These are phyloP conservation scores for Vigna unguiculata DNA, from an alignment of 306 rosid genomes.

Conservation along the genomic window DNA sequence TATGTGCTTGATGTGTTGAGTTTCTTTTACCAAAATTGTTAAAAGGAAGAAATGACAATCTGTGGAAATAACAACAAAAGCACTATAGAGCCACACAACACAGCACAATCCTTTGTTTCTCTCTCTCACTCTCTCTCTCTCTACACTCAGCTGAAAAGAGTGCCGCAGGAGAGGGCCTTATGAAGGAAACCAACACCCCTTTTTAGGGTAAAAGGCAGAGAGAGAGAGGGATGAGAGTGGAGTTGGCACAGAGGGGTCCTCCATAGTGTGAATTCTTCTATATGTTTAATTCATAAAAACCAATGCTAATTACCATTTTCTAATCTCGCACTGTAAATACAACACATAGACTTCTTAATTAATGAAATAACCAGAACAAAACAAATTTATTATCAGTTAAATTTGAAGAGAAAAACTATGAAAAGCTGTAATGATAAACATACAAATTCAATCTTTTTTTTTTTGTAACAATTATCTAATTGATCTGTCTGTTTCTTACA, in stretches of 20 bases:
- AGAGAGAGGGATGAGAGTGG: conserved; percentile 45
- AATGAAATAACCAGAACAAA: not conserved
- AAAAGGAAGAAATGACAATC: conserved; percentile 37
- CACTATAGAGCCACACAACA: conserved; percentile 18
- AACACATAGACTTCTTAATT: not conserved
- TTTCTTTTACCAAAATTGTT: conserved; percentile 21
- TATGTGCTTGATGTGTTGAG: not conserved
- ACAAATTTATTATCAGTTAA: not conserved
- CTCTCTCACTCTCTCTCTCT: conserved; percentile 13
- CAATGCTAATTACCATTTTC: conserved; percentile 48
- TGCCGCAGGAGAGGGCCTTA: conserved; percentile 60
- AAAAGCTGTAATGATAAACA: not conserved
- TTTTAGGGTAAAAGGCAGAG: conserved; percentile 68
- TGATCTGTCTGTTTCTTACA: not conserved
- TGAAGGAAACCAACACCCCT: conserved; percentile 70
- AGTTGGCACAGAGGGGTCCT: conserved; percentile 44
- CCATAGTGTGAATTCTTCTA: conserved; percentile 30
- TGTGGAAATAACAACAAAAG: conserved; percentile 46
- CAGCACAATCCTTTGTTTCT: conserved; percentile 29
- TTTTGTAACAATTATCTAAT: not conserved
- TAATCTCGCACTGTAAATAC: not conserved
- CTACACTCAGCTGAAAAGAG: conserved; percentile 57
- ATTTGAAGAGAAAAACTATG: not conserved
- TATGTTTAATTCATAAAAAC: conserved; percentile 31
- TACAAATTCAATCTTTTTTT: not conserved